Conservation (phyloP, 306 rosid genomes). For the Oemleria cerasiformis region DNA sequence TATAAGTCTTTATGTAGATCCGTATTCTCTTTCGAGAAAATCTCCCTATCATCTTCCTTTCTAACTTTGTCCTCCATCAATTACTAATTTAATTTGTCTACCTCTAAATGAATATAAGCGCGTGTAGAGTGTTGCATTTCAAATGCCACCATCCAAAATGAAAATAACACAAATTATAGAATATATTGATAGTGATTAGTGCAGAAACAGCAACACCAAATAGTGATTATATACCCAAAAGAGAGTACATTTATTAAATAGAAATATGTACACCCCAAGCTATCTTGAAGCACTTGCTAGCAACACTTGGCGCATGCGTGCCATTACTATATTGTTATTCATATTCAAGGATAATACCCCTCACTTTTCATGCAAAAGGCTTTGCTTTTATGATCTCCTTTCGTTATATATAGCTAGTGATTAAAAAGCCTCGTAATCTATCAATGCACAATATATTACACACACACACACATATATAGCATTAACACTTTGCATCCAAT, state of each 20-base stretch:
- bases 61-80: no score
- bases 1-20: no score
- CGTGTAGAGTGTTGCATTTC: not conserved
- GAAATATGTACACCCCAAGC: not conserved
- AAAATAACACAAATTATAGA: not conserved
- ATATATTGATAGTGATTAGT: not conserved
- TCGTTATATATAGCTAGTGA: not conserved
- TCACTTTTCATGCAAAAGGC: constrained; percentile 10
- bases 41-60: no score
- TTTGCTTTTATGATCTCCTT: not conserved
- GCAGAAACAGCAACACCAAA: not conserved
- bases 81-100: not conserved
- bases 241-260: not conserved
- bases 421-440: constrained; percentile 1
- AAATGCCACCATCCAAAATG: not conserved
- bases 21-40: no score
- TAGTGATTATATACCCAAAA: not conserved
- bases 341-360: not conserved
- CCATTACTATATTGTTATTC: constrained; percentile 5
- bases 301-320: constrained; percentile 14
- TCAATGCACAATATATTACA: not conserved
- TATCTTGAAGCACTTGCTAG: constrained; percentile 12
- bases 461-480: not conserved
- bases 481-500: no score
- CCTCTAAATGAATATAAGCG: not conserved